Conservation (phyloP, 2,329 filamentous ascomycete genomes). For the Proliferodiscus dingleyae region DNA sequence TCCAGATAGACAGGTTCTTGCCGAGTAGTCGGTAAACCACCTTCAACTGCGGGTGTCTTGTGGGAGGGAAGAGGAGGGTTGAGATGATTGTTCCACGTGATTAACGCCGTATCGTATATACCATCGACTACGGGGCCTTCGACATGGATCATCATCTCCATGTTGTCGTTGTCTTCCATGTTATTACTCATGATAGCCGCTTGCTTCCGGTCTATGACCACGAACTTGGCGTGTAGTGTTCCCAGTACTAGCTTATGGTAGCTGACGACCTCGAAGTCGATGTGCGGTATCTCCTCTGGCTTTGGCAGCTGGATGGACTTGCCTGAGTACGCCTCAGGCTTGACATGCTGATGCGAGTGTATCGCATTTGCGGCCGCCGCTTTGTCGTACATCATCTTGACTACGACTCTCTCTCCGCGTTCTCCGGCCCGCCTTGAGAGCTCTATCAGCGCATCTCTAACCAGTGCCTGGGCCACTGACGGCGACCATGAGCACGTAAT, state of each 20-base stretch:
- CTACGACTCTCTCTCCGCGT: conserved; percentile 52
- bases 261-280: conserved; percentile 70
- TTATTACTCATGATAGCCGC: conserved; percentile 74
- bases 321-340: conserved; percentile 52
- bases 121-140: conserved; percentile 74
- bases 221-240: conserved; percentile 74
- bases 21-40: conserved; percentile 10
- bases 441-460: conserved; percentile 65
- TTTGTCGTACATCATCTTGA: conserved; percentile 74
- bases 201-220: conserved; percentile 68
- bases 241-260: conserved; percentile 66
- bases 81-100: conserved; percentile 65
- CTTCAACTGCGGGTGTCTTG: conserved; percentile 42
- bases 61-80: conserved; percentile 55
- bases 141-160: conserved; percentile 75
- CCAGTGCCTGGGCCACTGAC: conserved; percentile 60
- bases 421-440: conserved; percentile 60
- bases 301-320: conserved; percentile 56
- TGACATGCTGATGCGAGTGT: conserved; percentile 60
- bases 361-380: conserved; percentile 59
- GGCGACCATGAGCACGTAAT: conserved; percentile 68
- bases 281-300: conserved; percentile 61
- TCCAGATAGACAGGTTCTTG: neutral
- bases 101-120: conserved; percentile 67
- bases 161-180: conserved; percentile 71